Conservation (phyloP, 345 rosid species). For the Eucalyptus urophylla region DNA sequence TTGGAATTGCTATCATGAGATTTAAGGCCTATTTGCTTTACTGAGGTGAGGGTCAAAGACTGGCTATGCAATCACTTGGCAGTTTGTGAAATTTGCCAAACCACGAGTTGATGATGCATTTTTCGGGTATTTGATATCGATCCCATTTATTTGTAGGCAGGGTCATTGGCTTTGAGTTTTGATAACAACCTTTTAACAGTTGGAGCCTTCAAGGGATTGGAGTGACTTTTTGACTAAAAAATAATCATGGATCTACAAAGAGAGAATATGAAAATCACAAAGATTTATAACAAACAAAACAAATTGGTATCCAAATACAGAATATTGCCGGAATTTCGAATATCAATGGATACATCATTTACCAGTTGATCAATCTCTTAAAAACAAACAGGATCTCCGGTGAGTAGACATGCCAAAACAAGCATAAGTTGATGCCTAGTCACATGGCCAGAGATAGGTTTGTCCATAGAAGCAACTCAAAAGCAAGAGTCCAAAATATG, state of each 20-base stretch:
- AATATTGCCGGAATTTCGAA: fast-evolving
- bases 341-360: fast-evolving
- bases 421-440: neutral
- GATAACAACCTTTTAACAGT: no score
- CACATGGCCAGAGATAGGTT: fast-evolving
- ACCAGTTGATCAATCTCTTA: fast-evolving
- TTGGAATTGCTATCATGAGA: no score
- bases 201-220: no score
- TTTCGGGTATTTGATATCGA: no score
- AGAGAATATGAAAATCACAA: neutral
- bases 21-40: no score
- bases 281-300: neutral
- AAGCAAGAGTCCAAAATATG: fast-evolving
- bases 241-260: neutral
- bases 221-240: no score
- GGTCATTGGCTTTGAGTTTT: no score
- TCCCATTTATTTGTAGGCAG: no score
- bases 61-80: no score
- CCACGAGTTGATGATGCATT: no score
- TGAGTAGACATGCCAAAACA: fast-evolving
- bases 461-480: fast-evolving
- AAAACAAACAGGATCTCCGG: fast-evolving
- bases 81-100: no score
- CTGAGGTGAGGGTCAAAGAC: no score
- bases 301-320: neutral